Conservation (phyloP, 1,139 yeast genomes). For the Schwanniomyces etchellsii region DNA sequence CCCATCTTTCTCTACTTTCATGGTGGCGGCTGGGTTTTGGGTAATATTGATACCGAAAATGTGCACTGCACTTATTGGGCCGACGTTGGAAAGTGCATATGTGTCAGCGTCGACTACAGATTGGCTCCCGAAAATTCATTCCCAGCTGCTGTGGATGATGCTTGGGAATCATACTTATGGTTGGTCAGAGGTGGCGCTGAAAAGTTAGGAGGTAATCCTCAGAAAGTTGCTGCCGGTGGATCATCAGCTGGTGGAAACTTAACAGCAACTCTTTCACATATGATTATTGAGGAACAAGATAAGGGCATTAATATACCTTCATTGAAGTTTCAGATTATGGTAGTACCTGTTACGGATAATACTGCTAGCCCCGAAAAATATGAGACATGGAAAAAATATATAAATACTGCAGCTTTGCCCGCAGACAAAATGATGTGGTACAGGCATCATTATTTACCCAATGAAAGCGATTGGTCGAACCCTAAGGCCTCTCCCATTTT, state of each 20-base stretch:
- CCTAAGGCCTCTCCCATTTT: slow-evolving; percentile 45
- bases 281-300: too few species aligned
- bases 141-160: slow-evolving; percentile 46
- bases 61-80: slow-evolving; percentile 35
- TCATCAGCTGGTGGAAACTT: slow-evolving; percentile 48
- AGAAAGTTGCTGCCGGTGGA: slow-evolving; percentile 39
- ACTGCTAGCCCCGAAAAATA: slow-evolving; percentile 35
- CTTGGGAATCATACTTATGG: slow-evolving; percentile 28
- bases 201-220: slow-evolving; percentile 22
- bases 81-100: slow-evolving; percentile 36
- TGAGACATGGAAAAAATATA: slow-evolving; percentile 36
- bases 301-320: slow-evolving; percentile 29
- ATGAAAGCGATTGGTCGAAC: slow-evolving; percentile 22
- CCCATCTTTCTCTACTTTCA: slow-evolving; percentile 24
- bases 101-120: slow-evolving; percentile 37
- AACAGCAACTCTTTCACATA: slow-evolving; percentile 37
- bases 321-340: slow-evolving; percentile 33
- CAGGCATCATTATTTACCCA: slow-evolving; percentile 37
- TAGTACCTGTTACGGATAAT: slow-evolving; percentile 47
- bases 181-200: slow-evolving; percentile 13
- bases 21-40: slow-evolving; percentile 28
- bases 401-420: slow-evolving; percentile 41
- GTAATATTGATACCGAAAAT: slow-evolving; percentile 19
- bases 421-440: slow-evolving; percentile 48
- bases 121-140: slow-evolving; percentile 47